A percentile compares a stretch with the other conserved stretches of the same genome.
phyloP scores from a whole-genome alignment of 441 rosid genomes.

The Euphorbia celastroides region DNA sequence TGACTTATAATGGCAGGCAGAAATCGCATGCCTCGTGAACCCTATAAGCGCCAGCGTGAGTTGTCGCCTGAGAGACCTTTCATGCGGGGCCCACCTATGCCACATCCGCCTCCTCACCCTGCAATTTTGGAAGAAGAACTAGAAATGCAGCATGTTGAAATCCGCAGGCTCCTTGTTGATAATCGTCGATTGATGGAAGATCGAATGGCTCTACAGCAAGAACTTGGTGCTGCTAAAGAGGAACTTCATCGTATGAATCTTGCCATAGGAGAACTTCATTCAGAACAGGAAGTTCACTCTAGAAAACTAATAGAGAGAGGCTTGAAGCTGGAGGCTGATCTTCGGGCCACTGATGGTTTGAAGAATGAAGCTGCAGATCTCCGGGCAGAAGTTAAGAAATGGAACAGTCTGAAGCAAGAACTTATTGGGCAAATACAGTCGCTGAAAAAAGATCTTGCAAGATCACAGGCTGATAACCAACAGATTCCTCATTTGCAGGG shows the following conservation, averaged over 20 bases:
- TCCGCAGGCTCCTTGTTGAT: conserved; percentile 69
- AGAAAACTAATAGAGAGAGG: conserved; percentile 82
- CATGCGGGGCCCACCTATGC: conserved; percentile 61
- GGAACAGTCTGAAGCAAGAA: conserved; percentile 64
- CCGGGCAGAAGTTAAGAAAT: conserved; percentile 69
- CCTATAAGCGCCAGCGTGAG: conserved; percentile 59
- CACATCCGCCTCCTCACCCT: conserved; percentile 59
- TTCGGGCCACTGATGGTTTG: conserved; percentile 74
- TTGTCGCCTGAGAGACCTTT: conserved; percentile 58
- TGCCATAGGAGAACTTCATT: conserved; percentile 53
- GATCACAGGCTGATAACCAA: conserved; percentile 72
- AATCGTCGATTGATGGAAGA: conserved; percentile 74
- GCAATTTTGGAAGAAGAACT: conserved; percentile 87
- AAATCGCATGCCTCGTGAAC: conserved; percentile 65
- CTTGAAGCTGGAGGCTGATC: conserved; percentile 80
- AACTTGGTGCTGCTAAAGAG: conserved; percentile 78
- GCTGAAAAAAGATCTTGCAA: conserved; percentile 57
- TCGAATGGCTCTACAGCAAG: conserved; percentile 64
- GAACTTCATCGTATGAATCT: conserved; percentile 82
- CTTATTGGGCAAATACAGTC: conserved; percentile 66
- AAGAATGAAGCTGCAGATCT: conserved; percentile 68
- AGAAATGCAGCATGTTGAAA: conserved; percentile 72
- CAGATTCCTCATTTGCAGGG: conserved; percentile 64
- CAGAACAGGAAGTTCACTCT: conserved; percentile 57
- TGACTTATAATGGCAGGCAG: conserved; percentile 66